Evolutionary conservation across 495 filamentous ascomycete species (phyloP).

Genomic region (Endocarpon pusillum): DNA sequence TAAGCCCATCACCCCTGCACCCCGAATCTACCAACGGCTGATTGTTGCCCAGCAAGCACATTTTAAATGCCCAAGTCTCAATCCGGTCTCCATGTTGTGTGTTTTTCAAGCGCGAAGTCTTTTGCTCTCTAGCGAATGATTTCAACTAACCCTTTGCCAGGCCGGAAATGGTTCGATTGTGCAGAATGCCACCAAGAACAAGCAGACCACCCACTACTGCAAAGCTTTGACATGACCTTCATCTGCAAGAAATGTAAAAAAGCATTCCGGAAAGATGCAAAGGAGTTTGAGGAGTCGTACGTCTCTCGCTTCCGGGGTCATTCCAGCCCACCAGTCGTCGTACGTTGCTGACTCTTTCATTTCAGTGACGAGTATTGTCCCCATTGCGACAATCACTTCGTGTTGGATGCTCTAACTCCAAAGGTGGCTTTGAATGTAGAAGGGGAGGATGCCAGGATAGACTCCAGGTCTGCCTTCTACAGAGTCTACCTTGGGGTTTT

Average conservation of each 20-base stretch:
- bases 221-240: constrained; percentile 75
- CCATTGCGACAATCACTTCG: constrained; percentile 98
- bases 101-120: no score
- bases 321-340: no score
- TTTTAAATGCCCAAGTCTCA: constrained; percentile 93
- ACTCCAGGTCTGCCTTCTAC: constrained; percentile 35
- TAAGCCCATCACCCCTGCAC: no score
- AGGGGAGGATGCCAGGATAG: constrained; percentile 71
- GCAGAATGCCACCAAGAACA: constrained; percentile 81
- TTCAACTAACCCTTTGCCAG: constrained; percentile 22
- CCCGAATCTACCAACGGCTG: no score
- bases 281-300: constrained; percentile 77
- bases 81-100: constrained; percentile 91
- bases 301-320: not conserved
- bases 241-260: constrained; percentile 98
- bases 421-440: constrained; percentile 68
- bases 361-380: constrained; percentile 91
- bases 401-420: constrained; percentile 71
- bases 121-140: not conserved
- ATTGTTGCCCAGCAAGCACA: constrained; percentile 66
- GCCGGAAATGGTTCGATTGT: constrained; percentile 97
- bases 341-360: no score
- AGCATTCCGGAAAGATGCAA: constrained; percentile 83
- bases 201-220: constrained; percentile 55
- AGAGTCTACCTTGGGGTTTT: not conserved